A percentile compares a stretch with the other conserved stretches of the same genome.
These are phyloP conservation scores for Nepenthes alata DNA, from an alignment of 179 eudicot genomes.

Conservation along the genomic window DNA sequence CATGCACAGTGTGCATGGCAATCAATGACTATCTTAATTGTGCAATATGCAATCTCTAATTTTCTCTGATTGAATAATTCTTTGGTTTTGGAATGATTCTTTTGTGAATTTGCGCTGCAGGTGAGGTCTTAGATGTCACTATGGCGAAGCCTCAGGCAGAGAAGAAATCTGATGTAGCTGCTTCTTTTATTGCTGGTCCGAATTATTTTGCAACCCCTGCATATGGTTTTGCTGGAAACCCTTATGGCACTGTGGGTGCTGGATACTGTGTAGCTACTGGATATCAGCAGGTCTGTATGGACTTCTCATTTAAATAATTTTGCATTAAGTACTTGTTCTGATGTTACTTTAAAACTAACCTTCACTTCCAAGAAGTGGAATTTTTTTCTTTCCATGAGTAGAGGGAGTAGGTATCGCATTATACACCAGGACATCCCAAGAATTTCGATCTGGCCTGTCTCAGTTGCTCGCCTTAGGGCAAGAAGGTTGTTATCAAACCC, in stretches of 20 bases:
- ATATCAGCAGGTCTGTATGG: constrained; percentile 57
- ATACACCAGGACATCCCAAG: too few relatives aligned
- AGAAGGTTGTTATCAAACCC: too few relatives aligned
- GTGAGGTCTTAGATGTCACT: constrained; percentile 67
- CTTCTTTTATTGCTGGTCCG: constrained; percentile 37
- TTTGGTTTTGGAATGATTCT: background rate
- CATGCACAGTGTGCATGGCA: too few relatives aligned
- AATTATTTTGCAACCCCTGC: constrained; percentile 58
- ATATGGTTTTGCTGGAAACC: constrained; percentile 57
- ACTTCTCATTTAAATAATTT: background rate
- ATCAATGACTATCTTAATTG: too few relatives aligned
- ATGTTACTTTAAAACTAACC: too few relatives aligned
- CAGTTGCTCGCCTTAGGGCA: too few relatives aligned
- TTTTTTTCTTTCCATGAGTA: too few relatives aligned
- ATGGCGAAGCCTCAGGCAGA: constrained; percentile 96
- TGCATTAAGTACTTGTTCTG: background rate
- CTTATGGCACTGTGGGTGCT: constrained; percentile 53
- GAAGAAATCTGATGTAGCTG: constrained; percentile 55
- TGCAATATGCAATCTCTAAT: too few relatives aligned
- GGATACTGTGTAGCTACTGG: constrained; percentile 69
- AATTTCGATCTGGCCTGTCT: too few relatives aligned
- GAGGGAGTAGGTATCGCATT: too few relatives aligned
- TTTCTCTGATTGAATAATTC: background rate
- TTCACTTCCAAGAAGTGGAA: too few relatives aligned
- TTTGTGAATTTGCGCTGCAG: constrained; percentile 31